phyloP scores from a whole-genome alignment of 2,329 filamentous ascomycete species.

The Fusarium devonianum region DNA sequence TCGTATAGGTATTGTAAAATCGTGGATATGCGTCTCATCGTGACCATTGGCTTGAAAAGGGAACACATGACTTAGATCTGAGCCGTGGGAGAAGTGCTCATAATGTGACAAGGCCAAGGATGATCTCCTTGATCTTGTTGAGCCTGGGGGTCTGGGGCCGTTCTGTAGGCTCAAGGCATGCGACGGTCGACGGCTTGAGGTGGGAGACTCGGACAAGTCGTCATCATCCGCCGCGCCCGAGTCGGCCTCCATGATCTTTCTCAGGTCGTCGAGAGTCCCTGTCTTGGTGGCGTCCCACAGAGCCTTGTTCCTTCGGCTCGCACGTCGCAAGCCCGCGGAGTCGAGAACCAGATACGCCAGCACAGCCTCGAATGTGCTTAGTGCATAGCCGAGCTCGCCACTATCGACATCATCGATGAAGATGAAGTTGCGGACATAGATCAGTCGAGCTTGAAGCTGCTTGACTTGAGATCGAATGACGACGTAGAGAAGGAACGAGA shows the following conservation, averaged over 20 bases:
- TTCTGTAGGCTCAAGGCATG: constrained; percentile 58
- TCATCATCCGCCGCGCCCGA: constrained; percentile 57
- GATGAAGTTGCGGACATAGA: constrained; percentile 97
- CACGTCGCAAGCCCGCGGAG: constrained; percentile 80
- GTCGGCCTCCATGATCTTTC: constrained; percentile 79
- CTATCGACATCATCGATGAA: constrained; percentile 98
- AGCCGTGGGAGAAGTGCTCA: constrained; percentile 62
- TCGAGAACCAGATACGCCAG: constrained; percentile 85
- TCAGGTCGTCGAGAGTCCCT: constrained; percentile 79
- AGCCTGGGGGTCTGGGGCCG: constrained; percentile 41
- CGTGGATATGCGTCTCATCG: constrained; percentile 45
- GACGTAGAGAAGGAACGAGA: constrained; percentile 88
- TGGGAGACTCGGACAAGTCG: constrained; percentile 49
- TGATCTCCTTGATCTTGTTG: constrained; percentile 46
- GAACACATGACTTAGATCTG: constrained; percentile 82
- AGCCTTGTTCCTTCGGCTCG: constrained; percentile 83
- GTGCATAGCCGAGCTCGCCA: constrained; percentile 92
- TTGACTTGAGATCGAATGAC: constrained; percentile 90
- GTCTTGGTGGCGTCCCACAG: constrained; percentile 86
- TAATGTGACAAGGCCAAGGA: constrained; percentile 53
- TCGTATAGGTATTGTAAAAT: constrained; percentile 48
- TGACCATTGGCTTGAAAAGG: constrained; percentile 74
- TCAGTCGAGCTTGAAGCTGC: constrained; percentile 84
- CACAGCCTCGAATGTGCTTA: constrained; percentile 96
- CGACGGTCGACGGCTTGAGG: constrained; percentile 55